Conservation (phyloP, 441 rosid species). For the Geranium incanum region DNA sequence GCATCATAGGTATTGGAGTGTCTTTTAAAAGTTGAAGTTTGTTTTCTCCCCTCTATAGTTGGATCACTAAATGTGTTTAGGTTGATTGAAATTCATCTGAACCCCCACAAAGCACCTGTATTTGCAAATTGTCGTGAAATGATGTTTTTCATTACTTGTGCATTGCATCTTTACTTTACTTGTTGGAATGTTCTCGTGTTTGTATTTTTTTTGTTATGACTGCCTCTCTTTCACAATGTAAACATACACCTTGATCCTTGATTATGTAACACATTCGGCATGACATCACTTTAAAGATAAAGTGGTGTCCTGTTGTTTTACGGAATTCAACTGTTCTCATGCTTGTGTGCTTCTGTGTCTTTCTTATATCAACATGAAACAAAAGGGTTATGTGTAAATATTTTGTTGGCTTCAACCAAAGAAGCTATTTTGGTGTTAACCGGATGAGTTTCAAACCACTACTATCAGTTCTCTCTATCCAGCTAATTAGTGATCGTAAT, state of each 20-base stretch:
- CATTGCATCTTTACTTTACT: background rate
- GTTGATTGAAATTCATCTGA: background rate
- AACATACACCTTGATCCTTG: background rate
- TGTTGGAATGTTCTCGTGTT: background rate
- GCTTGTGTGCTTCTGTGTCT: background rate
- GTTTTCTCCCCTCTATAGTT: background rate
- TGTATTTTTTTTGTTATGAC: background rate
- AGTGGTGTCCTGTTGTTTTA: background rate
- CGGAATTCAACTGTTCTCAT: background rate
- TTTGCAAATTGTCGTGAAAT: background rate
- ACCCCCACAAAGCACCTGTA: background rate
- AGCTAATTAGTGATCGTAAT: slow-evolving; percentile 18
- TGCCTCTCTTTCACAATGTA: background rate
- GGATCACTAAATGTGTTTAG: background rate
- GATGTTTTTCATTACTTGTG: background rate
- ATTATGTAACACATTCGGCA: background rate
- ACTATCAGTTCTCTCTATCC: slow-evolving; percentile 6
- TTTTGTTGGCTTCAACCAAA: background rate
- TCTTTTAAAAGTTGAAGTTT: background rate
- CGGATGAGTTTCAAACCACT: background rate
- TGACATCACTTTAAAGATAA: background rate
- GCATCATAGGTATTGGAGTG: background rate
- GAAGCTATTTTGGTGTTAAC: background rate
- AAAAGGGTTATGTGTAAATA: background rate
- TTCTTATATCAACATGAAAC: background rate